Percentiles rank a stretch among this genome's conserved stretches.
Conservation (phyloP, 441 rosid genomes). For the Iberis amara region DNA sequence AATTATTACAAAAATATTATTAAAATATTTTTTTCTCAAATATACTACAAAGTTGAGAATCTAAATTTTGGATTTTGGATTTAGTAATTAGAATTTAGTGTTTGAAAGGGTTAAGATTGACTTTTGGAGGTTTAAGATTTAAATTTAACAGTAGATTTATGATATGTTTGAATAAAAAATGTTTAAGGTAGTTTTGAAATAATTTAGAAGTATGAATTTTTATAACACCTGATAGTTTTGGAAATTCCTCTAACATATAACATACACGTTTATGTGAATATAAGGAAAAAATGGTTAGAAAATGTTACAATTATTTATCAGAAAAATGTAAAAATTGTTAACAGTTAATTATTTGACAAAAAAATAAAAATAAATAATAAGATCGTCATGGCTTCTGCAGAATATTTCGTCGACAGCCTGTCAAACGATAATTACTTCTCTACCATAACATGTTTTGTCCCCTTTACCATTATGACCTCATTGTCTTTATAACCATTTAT, state of each 20-base stretch:
- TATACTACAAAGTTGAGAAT: too few species aligned
- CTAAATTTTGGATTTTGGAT: too few species aligned
- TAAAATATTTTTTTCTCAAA: too few species aligned
- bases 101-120: too few species aligned
- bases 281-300: neutral
- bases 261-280: slow-evolving; percentile 8
- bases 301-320: neutral
- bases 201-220: too few species aligned
- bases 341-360: neutral
- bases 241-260: neutral
- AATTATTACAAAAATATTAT: too few species aligned
- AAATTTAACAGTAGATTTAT: too few species aligned
- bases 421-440: slow-evolving; percentile 33
- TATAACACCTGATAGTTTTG: too few species aligned
- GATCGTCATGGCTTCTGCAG: slow-evolving; percentile 36
- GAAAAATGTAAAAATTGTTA: neutral
- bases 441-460: slow-evolving; percentile 39
- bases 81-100: too few species aligned
- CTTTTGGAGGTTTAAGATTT: too few species aligned
- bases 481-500: slow-evolving; percentile 29
- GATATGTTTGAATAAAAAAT: too few species aligned
- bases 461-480: slow-evolving; percentile 35
- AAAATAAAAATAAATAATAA: slow-evolving; percentile 10
- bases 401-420: slow-evolving; percentile 30
- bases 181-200: too few species aligned